Evolutionary conservation across 345 rosid species (phyloP).

Genomic region (Firmiana major): DNA sequence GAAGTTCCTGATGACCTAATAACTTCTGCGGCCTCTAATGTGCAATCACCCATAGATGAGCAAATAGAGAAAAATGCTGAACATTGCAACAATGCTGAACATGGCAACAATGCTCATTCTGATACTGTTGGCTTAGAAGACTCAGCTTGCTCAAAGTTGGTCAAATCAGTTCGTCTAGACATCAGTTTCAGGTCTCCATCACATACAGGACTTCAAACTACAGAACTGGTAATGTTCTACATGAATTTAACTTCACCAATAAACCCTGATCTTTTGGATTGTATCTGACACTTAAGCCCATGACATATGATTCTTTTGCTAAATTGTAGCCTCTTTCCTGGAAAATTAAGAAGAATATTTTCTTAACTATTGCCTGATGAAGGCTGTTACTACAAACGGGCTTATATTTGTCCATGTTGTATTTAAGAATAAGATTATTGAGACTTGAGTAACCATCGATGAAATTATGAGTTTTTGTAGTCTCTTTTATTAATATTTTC

Average conservation of each 20-base stretch:
- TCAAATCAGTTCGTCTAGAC: slow-evolving; percentile 77
- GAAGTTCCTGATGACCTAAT: slow-evolving; percentile 87
- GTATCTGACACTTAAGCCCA: no score
- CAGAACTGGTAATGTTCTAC: slow-evolving; percentile 57
- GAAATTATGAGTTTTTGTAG: background rate
- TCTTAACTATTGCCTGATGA: no score
- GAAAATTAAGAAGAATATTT: no score
- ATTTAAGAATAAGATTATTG: no score
- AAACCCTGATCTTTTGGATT: no score
- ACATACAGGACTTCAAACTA: slow-evolving; percentile 93
- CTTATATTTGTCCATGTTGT: no score
- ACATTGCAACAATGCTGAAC: slow-evolving; percentile 28
- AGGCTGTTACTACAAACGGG: no score
- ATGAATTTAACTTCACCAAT: background rate
- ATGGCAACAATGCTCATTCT: slow-evolving; percentile 32
- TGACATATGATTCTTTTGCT: no score
- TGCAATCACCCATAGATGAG: slow-evolving; percentile 66
- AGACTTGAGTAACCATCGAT: background rate
- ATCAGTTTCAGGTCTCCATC: slow-evolving; percentile 91
- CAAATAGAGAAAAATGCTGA: slow-evolving; percentile 36
- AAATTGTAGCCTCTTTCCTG: no score
- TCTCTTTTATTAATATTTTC: background rate
- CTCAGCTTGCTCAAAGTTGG: no score
- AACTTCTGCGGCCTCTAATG: slow-evolving; percentile 46
- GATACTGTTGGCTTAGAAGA: slow-evolving; percentile 51